A percentile compares a stretch with the other conserved stretches of the same genome.
These are phyloP conservation scores for Tagetes erecta DNA, from an alignment of 129 eudicot genomes.

Conservation along the genomic window DNA sequence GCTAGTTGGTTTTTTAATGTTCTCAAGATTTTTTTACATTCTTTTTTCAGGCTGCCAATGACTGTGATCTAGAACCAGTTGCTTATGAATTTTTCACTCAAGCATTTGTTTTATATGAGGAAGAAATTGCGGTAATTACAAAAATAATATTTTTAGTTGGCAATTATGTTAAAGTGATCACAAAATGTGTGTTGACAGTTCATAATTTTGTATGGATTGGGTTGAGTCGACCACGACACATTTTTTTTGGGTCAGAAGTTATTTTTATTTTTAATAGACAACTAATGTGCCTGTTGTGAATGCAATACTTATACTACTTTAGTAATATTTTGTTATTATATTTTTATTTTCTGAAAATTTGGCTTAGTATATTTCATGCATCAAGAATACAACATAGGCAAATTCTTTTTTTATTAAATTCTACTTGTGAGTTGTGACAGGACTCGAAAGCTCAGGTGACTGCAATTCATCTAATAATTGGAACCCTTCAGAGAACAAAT, in stretches of 20 bases:
- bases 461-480: conserved; percentile 92
- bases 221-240: neutral
- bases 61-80: no score
- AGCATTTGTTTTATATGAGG: no score
- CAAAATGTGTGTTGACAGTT: neutral
- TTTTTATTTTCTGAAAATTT: neutral
- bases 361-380: neutral
- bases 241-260: conserved; percentile 1
- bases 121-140: no score
- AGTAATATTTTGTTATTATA: neutral
- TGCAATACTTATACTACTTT: neutral
- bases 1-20: no score
- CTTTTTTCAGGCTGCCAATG: no score
- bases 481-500: conserved; percentile 89
- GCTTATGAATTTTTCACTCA: no score
- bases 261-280: neutral
- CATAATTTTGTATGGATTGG: neutral
- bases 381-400: neutral
- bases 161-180: neutral
- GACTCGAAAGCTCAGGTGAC: conserved; percentile 99
- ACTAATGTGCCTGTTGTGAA: neutral
- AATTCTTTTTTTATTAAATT: no score
- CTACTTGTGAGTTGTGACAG: conserved; percentile 43
- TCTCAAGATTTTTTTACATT: no score
- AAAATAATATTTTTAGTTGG: neutral